Evolutionary conservation across 2,329 filamentous ascomycete genomes (phyloP), one percentile per base, ranked within the genome.

Genomic region (Phialophora macrospora): DNA sequence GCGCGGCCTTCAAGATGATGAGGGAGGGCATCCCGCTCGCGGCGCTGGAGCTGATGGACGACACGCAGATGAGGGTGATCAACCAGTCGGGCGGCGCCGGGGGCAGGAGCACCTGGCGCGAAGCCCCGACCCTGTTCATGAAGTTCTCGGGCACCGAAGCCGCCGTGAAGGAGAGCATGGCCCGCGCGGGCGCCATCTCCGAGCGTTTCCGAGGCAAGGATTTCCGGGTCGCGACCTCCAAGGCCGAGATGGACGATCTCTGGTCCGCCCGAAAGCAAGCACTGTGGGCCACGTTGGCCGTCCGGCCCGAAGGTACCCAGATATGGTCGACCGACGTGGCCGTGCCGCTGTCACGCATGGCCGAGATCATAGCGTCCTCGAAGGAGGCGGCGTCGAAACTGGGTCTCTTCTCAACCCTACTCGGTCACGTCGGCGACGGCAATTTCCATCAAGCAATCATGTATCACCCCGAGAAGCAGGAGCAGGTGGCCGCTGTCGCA

Each of bases 381-480:
- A 96, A 97, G 80, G 90, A 91, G 75, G 96, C 74, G 88, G 12
- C 96, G 84, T 90, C 93, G 73, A 87, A 91, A 9, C 82, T 96
- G 11, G 92, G 92, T 0, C 80, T 97, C 1, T 96, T 97, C 75
- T 92, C 92, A 0, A 93, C 90, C 73, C 90, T 96, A 28, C 81
- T 97, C 4, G 93, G 93, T 1, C 93, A 97, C 74, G 89, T 97
- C 62, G 93, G 93, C 11, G 93, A 97, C 74, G 93, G 93, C 46
- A 97, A 97, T 77, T 97, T 97, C 80, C 93, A 97, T 76, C 89
- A 93, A 75, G 91, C 89, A 75, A 94, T 97, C 78, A 89, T 97
- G 80, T 97, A 96, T 20, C 17, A 59, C 52, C n/a, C 3, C 1
- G 34, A 12, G 4, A 41, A 61, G 6, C 8, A 22, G 17, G 60